Evolutionary conservation across 2,329 filamentous ascomycete genomes (phyloP).

Genomic region (Xylariales sp.): DNA sequence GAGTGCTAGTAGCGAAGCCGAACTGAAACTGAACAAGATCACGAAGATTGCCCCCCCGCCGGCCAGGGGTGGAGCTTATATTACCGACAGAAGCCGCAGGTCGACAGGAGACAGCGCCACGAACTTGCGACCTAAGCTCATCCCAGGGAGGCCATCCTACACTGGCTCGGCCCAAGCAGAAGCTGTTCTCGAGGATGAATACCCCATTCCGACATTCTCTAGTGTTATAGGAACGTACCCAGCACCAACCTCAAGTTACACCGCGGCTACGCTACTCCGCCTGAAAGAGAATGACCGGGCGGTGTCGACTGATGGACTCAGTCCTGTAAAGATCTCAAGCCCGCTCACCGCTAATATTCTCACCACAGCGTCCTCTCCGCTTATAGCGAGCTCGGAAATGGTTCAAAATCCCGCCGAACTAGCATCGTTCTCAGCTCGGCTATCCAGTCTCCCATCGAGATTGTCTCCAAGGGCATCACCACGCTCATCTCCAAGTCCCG

Average conservation of each 20-base stretch:
- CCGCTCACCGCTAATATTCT: constrained; percentile 17
- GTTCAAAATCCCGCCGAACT: background rate
- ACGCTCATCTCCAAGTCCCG: constrained; percentile 14
- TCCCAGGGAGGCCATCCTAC: constrained; percentile 28
- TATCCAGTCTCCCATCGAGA: no score
- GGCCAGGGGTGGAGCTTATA: constrained; percentile 18
- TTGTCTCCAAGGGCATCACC: constrained; percentile 1
- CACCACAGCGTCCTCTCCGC: constrained; percentile 9
- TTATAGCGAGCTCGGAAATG: constrained; percentile 7
- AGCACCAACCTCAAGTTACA: constrained; percentile 25
- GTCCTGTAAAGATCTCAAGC: constrained; percentile 21
- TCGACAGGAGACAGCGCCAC: constrained; percentile 8
- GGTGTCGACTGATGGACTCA: constrained; percentile 20
- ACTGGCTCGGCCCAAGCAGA: constrained; percentile 23
- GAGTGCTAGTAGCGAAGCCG: constrained; percentile 34
- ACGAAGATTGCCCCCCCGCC: constrained; percentile 30
- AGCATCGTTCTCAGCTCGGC: no score
- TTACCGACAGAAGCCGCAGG: constrained; percentile 19
- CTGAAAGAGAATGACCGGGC: constrained; percentile 21
- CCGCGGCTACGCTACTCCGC: constrained; percentile 25
- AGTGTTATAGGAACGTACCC: constrained; percentile 18
- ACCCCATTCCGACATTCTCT: constrained; percentile 24
- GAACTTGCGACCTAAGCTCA: constrained; percentile 20
- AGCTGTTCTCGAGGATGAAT: constrained; percentile 17
- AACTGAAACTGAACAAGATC: constrained; percentile 37